Evolutionary conservation across 1,284 basidiomycete genomes (phyloP), one percentile per base, ranked within the genome.

Genomic region (Papiliotrema nemorosa): DNA sequence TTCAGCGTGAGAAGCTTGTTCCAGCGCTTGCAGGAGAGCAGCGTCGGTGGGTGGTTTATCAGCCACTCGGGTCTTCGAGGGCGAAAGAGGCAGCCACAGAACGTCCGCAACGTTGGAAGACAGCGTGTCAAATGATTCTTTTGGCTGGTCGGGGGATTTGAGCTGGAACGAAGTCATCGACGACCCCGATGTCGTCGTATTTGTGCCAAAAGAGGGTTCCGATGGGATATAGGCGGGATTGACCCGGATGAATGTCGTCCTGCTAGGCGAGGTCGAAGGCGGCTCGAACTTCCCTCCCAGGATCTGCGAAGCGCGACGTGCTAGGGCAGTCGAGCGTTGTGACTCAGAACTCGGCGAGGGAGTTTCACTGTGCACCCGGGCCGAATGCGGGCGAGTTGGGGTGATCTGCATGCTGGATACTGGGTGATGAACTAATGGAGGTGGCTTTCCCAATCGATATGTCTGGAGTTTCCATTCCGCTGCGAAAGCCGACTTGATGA

Each of bases 391-490:
- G 7, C 29, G 29, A 31, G 29, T 31, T 7, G 29, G 29, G 9
- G 29, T 31, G 29, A 31, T 58, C 58, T 9, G 14, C 6, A 18
- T n/a, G 35, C 35, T 37, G 35, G 57, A 63, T 42, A 71, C 53
- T 0, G 71, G 57, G 6, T 61, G 59, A 45, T 64, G 59, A 3
- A 50, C 47, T n/a, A 67, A 44, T 4, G 84, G 84, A 16, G 92
- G 92, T 9, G 90, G 89, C 64, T 96, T 97, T 54, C 92, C 92
- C 22, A 97, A 81, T 82, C 90, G 89, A 89, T 92, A 97, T 0
- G 88, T 87, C 67, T 96, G 90, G 45, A 97, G 79, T 70, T 87
- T 90, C 92, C 92, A 97, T 65, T 98, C 94, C 0, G 94, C 94
- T 3, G 90, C 90, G 67, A 96, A 91, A 0, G 93, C 94, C 0